Evolutionary conservation across 805 yeast species (phyloP), one percentile per base, ranked within the genome.

Genomic region (Ogataea thermomethanolica): DNA sequence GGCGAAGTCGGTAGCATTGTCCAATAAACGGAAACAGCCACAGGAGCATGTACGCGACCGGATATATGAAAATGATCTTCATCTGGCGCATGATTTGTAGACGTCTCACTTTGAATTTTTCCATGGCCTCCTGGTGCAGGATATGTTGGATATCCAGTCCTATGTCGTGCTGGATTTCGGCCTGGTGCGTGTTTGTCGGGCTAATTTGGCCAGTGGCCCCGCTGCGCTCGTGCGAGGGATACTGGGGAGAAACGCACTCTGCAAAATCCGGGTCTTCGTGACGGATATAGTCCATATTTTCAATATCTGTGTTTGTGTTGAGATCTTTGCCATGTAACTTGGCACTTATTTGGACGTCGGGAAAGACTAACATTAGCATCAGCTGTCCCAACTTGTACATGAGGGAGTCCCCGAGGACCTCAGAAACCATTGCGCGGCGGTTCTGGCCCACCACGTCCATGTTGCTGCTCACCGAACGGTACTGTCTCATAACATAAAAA

Each of bases 11-110:
- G 20, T 49, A 46, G 41, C 78, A 69, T 52, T 83, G 84, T 25
- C 77, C 68, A 5, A 81, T 73, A 45, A 86, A 74, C 2, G 96
- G 96, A 48, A 84, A 81, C 14, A 82, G 55, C 97, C 97, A 89
- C 33, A 88, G 62, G 21, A 84, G 69, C 43, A 87, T 70, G 60
- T 87, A 89, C 2, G 95, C 83, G 29, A 83, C 65, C 3, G 97
- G 97, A 57, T 89, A 89, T 33, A 89, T 70, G 61, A 89, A 87
- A 34, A 89, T 81, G 24, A 82, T 71, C 53, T 79, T 79, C 74
- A 86, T 79, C 63, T 89, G 95, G 41, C 79, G 78, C 56, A 82
- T 79, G 36, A 89, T 84, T 46, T 75, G 73, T 22, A 72, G 62
- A 49, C 88, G 79, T 13, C 93, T 69, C 27, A 71, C 65, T 44